Conservation (phyloP, 257 asterid genomes). For the Gardenia jasminoides region DNA sequence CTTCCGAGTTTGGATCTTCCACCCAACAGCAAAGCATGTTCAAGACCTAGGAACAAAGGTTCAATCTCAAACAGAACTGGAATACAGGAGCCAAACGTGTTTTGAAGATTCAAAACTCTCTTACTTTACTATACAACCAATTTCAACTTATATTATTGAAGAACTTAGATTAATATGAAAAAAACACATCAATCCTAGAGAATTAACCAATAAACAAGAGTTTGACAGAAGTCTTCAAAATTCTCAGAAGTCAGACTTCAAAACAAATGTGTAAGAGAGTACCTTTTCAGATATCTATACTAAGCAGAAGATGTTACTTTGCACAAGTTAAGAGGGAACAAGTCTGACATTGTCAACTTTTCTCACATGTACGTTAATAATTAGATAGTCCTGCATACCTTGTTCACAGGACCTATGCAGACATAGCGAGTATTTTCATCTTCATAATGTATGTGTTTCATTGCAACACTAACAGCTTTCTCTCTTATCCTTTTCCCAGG, state of each 20-base stretch:
- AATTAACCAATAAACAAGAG: neutral
- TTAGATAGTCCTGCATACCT: conserved; percentile 47
- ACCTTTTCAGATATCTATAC: neutral
- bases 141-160: neutral
- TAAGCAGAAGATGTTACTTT: neutral
- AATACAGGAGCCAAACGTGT: neutral
- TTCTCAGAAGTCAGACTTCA: neutral
- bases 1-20: conserved; percentile 93
- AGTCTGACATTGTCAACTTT: neutral
- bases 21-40: conserved; percentile 99
- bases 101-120: neutral
- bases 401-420: conserved; percentile 97
- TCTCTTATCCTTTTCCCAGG: conserved; percentile 93
- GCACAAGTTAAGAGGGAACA: neutral
- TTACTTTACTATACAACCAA: neutral
- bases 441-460: conserved; percentile 96
- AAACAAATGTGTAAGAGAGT: neutral
- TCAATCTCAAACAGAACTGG: conserved; percentile 3
- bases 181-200: neutral
- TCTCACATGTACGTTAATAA: neutral
- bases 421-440: conserved; percentile 94
- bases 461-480: conserved; percentile 59
- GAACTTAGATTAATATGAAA: neutral
- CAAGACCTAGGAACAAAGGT: conserved; percentile 50
- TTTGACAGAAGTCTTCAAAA: neutral